Evolutionary conservation across 495 filamentous ascomycete species (phyloP), one percentile per base, ranked within the genome.

Genomic region (Neurospora sp.): DNA sequence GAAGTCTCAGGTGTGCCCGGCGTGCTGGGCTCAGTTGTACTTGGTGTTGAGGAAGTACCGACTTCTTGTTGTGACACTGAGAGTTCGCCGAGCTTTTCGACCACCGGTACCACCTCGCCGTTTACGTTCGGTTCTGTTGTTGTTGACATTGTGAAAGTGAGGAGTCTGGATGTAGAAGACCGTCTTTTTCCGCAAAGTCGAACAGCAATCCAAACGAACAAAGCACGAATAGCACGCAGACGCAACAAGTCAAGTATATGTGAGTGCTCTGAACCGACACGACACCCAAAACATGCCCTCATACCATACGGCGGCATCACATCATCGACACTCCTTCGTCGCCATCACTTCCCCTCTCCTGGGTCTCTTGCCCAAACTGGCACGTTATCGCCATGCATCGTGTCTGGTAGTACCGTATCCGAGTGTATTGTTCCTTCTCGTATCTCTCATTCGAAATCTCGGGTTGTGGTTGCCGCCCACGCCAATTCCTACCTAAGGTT

Each of bases 11-110:
- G 40, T 18, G 73, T 20, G 39, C 31, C 37, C 42, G 70, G 42
- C 18, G 71, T 31, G 27, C 54, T 39, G 14, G 70, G n/a, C 46
- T 69, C 44, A 54, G 49, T 66, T 62, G 44, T 27, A 18, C 49
- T 71, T 31, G 39, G 31, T 38, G 73, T 10, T 60, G 72, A 72
- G 54, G 23, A 46, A 46, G 18, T 46, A 8, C 1, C 18, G 11
- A 54, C 27, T 62, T 12, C 40, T 7, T 72, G 37, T 39, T 76
- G 72, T 20, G 70, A 40, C 4, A 76, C 38, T 23, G 72, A 60
- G 20, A 74, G 35, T 7, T 35, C 49, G 5, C 40, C 42, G 2
- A 74, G 72, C 62, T 76, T 76, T 38, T 74, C 72, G 1, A 14
- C 70, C 11, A 62, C 70, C 8, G 23, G n/a, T 9, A 39, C n/a